Base-by-base conservation (phyloP, 495 filamentous ascomycete species). In the Diplogelasinospora grovesii region DNA sequence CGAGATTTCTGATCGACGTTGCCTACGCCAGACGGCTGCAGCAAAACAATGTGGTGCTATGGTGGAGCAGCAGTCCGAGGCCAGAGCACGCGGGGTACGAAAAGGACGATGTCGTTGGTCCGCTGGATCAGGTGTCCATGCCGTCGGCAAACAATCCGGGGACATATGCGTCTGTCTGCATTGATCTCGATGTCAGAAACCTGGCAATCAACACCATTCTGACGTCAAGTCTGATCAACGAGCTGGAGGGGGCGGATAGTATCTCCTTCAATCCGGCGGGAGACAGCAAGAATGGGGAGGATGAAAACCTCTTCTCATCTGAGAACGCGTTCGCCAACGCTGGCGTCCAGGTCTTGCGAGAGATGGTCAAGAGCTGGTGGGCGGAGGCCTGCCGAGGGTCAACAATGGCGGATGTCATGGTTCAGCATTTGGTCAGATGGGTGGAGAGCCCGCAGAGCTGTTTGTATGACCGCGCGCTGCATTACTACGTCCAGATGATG, bases 301-400 rank as follows among this genome's bases (percentile, higher is more conserved):
- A 64, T 22, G 65, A 63, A 1, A 54, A 54, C 11, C 74, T 96
- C 3, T 86, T 85, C 49, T n/a, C n/a, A n/a, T 82, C 90, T 3
- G 90, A 97, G 41, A 90, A 86, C 42, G 85, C 90, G 0, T 97
- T 97, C 63, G 84, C 92, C 14, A 87, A 88, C 39, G 89, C 90
- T 8, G 86, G 89, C 24, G 81, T 95, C 5, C 73, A 79, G 15
- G 92, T 97, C 10, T 69, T 99, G 3, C 81, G 92, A 4, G 92
- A 96, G 59, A 97, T 99, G 92, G 92, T 99, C 46, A 96, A 95
- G 58, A 78, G 85, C 2, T 99, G 93, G 93, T 96, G 90, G 89
- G 77, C 80, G 0, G 89, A 97, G 65, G 92, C 92, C 8, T 95
- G 88, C 62, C 82, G 79, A 39, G 89, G 88, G 4, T 87, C 85